Conservation (phyloP, 83 land plant species). For the Picea engelmannii region DNA sequence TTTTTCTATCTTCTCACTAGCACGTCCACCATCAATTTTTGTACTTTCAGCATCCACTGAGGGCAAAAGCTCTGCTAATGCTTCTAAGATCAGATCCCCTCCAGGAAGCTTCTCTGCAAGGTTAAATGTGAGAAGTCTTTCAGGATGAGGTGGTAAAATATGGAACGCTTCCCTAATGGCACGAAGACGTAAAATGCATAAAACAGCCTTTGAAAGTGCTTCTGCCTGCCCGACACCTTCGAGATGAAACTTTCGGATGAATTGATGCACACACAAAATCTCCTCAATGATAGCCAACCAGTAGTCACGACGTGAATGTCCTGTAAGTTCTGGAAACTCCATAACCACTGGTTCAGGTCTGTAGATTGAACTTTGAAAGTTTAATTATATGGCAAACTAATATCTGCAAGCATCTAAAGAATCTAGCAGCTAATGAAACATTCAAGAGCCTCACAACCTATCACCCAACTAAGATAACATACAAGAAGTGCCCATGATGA, state of each 20-base stretch:
- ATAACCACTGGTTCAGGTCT: constrained; percentile 82
- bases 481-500: not conserved
- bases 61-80: constrained; percentile 49
- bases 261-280: constrained; percentile 74
- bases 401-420: not conserved
- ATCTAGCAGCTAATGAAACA: not conserved
- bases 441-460: constrained; percentile 12
- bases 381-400: constrained; percentile 13
- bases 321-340: constrained; percentile 96
- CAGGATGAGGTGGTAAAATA: constrained; percentile 42
- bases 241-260: constrained; percentile 60
- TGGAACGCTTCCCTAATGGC: constrained; percentile 67
- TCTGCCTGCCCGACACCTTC: constrained; percentile 67
- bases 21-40: constrained; percentile 17
- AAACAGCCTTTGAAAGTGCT: constrained; percentile 71
- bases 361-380: constrained; percentile 21
- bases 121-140: constrained; percentile 67
- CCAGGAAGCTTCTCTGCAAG: constrained; percentile 82
- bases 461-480: not conserved
- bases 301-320: constrained; percentile 93
- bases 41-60: constrained; percentile 33
- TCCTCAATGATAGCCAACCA: constrained; percentile 85
- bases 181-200: constrained; percentile 77
- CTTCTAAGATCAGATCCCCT: constrained; percentile 84
- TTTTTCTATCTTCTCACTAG: constrained; percentile 7